phyloP scores from a whole-genome alignment of 495 filamentous ascomycete species.

The Aspergillus hancockii region DNA sequence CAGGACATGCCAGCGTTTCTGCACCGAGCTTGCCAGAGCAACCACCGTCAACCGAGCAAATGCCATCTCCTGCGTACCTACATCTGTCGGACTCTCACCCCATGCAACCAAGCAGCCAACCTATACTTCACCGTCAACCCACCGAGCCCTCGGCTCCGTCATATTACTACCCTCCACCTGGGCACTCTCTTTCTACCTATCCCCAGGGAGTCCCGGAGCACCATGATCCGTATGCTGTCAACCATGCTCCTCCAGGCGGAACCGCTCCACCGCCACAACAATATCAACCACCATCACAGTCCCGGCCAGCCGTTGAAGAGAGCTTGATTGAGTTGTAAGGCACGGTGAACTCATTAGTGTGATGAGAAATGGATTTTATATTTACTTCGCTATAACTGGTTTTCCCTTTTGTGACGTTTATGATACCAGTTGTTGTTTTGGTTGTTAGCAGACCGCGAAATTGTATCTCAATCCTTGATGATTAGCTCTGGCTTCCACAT shows the following conservation, averaged over 20 bases:
- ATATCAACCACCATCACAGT: constrained; percentile 36
- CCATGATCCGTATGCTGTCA: constrained; percentile 49
- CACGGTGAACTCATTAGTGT: neutral
- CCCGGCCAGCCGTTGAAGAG: constrained; percentile 72
- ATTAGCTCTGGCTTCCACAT: neutral
- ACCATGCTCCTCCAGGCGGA: constrained; percentile 38
- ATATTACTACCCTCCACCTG: constrained; percentile 47
- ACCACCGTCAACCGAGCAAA: constrained; percentile 26
- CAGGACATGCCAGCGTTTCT: constrained; percentile 20
- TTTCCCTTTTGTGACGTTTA: constrained; percentile 18
- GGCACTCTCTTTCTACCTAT: constrained; percentile 41
- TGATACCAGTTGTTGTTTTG: constrained; percentile 30
- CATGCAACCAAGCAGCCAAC: constrained; percentile 25
- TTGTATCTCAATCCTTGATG: constrained; percentile 24
- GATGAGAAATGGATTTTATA: constrained; percentile 2
- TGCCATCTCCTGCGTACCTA: constrained; percentile 34
- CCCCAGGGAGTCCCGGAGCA: constrained; percentile 34
- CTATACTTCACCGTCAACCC: constrained; percentile 28
- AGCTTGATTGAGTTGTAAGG: constrained; percentile 77
- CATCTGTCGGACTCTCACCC: constrained; percentile 29
- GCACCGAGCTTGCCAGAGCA: constrained; percentile 32
- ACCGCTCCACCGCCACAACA: constrained; percentile 56
- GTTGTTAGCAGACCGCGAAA: constrained; percentile 20
- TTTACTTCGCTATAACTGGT: constrained; percentile 9
- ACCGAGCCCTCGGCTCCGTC: constrained; percentile 34